A percentile compares a stretch with the other conserved stretches of the same genome.
phyloP scores from a whole-genome alignment of 257 asterid species.

The Lycium ferocissimum region DNA sequence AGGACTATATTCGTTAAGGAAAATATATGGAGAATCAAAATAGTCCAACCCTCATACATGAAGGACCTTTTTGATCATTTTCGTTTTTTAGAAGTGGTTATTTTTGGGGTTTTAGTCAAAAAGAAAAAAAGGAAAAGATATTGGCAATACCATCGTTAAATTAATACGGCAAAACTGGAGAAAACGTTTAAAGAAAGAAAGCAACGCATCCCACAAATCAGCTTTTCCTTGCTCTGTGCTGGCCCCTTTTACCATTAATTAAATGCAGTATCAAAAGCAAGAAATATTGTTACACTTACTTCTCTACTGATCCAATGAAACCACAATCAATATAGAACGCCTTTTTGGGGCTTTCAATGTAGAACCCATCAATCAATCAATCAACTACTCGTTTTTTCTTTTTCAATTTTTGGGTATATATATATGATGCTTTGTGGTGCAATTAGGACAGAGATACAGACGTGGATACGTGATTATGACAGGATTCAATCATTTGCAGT shows the following conservation, averaged over 20 bases:
- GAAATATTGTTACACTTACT: background rate
- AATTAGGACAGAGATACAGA: constrained; percentile 61
- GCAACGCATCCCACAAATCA: constrained; percentile 17
- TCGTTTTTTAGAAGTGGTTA: too few relatives aligned
- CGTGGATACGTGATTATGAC: constrained; percentile 88
- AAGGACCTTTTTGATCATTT: too few relatives aligned
- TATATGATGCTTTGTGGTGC: constrained; percentile 70
- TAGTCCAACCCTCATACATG: too few relatives aligned
- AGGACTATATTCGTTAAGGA: too few relatives aligned
- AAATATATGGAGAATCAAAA: too few relatives aligned
- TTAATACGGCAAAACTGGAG: background rate
- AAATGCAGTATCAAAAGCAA: constrained; percentile 9
- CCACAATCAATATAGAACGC: background rate
- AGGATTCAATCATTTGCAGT: constrained; percentile 83
- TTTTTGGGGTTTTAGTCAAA: too few relatives aligned
- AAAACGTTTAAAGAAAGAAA: background rate
- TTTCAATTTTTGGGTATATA: constrained; percentile 31
- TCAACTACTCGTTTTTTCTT: background rate
- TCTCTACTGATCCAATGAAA: background rate
- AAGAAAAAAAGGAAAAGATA: too few relatives aligned
- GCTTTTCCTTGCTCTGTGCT: background rate
- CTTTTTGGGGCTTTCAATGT: constrained; percentile 28
- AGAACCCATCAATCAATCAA: constrained; percentile 7
- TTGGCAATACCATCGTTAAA: too few relatives aligned
- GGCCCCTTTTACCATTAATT: background rate